Base-by-base conservation (phyloP, 2,329 filamentous ascomycete genomes). In the Alternaria panax region DNA sequence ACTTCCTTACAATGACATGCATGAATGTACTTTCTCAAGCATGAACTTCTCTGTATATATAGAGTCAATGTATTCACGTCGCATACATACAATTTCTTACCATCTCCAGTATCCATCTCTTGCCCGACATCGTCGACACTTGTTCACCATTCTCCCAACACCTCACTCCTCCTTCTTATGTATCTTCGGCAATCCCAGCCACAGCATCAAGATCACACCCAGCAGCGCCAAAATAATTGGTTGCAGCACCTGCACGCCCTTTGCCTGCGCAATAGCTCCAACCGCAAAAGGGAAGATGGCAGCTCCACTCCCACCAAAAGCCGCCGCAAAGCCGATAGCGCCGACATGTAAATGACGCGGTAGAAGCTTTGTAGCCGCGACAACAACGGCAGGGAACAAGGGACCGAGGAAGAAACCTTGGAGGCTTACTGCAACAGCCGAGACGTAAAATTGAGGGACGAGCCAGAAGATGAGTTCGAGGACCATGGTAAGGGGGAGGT, bases 391-490 rank as follows among this genome's bases (percentile, higher is more conserved):
- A 0, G 92, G 91, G 72, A 93, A 95, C 20, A 95, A 77, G 0
- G 92, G 92, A 0, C 92, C 92, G 0, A 94, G 83, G 70, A 93
- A 92, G 81, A 94, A 92, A 0, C 92, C 92, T 59, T 92, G 84
- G 0, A 93, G 78, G 0, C 86, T 82, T 22, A 93, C 89, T 25
- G 90, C 88, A 14, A 93, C 82, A 8, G 90, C 87, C 0, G 90
- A 91, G 27, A 90, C 88, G 60, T 90, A 84, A 72, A 94, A 92
- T 56, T 87, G 86, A 0, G 91, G 91, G 0, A 95, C 88, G 4
- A 93, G 86, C 92, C 92, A 95, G 80, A 93, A 92, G 59, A 93
- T 77, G 2, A 95, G 80, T 71, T 92, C 85, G 28, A 92, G 82
- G 0, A 70, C 86, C 52, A 92, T 85, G 14, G 86, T 84, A 9